Evolutionary conservation across 2,329 filamentous ascomycete species (phyloP), one percentile per base, ranked within the genome.

Genomic region (Fusarium multiceps): DNA sequence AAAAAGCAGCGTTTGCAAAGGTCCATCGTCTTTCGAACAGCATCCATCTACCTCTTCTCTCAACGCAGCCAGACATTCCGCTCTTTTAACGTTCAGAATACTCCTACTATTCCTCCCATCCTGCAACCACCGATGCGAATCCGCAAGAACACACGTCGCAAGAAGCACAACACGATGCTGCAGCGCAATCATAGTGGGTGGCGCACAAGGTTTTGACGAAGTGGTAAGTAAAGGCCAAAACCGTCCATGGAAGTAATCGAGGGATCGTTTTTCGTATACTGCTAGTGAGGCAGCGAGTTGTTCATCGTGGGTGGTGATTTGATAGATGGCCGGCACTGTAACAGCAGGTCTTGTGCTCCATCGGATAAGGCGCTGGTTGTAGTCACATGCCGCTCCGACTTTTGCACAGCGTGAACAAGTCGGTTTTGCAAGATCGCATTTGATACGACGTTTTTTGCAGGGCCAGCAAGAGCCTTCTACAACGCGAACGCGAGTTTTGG

Each of bases 401-500:
- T 74, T 72, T 27, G 65, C 55, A 59, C 81, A 83, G 55, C 80
- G 80, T 6, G 75, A 76, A 64, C 81, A 83, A 4, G 74, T 70
- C 4, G 81, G 80, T 25, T 76, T 75, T 27, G 74, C 72, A 11
- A 83, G 76, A 60, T 82, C 81, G 66, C 81, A 83, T 63, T 82
- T 82, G 45, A 82, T 80, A 25, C 81, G 76, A 13, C 81, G 78
- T 49, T 83, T 81, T 66, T 82, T 83, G 73, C 81, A 83, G 23
- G 78, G 76, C 81, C 81, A 83, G 66, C 81, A 83, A 8, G 81
- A 83, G n/a, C 81, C 81, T 14, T 75, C 71, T 4, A 75, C 73
- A 11, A 75, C 69, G 13, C 73, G 58, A 2, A 75, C 54, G n/a
- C 73, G 60, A 2, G 68, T 25, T n/a, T 71, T 71, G 25, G 60